A percentile compares a stretch with the other conserved stretches of the same genome.
Evolutionary conservation across 1,284 basidiomycete species (phyloP).

Genomic region (Ganoderma multipileum): DNA sequence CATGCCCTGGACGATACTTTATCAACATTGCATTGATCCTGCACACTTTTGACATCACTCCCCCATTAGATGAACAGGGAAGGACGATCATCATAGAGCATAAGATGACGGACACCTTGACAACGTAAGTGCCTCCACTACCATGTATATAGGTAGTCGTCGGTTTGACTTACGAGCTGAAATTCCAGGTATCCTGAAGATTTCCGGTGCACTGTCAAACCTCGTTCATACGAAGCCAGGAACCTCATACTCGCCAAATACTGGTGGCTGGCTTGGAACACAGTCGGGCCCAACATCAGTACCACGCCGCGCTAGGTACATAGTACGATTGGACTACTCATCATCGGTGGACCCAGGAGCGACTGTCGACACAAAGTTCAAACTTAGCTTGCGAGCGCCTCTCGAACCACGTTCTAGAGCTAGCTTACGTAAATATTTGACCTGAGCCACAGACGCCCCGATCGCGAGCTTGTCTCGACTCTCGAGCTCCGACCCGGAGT

Average conservation of each 20-base stretch:
- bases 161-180: background rate
- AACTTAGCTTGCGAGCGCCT: too few species aligned
- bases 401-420: too few species aligned
- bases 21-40: constrained; percentile 21
- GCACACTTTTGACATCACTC: constrained; percentile 31
- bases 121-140: constrained; percentile 9
- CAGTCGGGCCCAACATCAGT: too few species aligned
- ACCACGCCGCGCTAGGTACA: too few species aligned
- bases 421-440: too few species aligned
- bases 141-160: background rate
- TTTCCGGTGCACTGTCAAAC: constrained; percentile 24
- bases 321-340: too few species aligned
- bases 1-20: constrained; percentile 12
- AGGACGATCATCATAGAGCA: constrained; percentile 13
- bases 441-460: too few species aligned
- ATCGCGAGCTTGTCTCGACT: too few species aligned
- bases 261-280: background rate
- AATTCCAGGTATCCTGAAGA: constrained; percentile 18
- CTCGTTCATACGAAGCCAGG: constrained; percentile 12
- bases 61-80: constrained; percentile 18
- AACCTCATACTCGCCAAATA: constrained; percentile 10
- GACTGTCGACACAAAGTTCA: too few species aligned
- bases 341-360: too few species aligned
- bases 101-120: constrained; percentile 20
- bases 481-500: too few species aligned